Evolutionary conservation across 169 alveolate species (phyloP).

Genomic region (Plasmodium gonderi): DNA sequence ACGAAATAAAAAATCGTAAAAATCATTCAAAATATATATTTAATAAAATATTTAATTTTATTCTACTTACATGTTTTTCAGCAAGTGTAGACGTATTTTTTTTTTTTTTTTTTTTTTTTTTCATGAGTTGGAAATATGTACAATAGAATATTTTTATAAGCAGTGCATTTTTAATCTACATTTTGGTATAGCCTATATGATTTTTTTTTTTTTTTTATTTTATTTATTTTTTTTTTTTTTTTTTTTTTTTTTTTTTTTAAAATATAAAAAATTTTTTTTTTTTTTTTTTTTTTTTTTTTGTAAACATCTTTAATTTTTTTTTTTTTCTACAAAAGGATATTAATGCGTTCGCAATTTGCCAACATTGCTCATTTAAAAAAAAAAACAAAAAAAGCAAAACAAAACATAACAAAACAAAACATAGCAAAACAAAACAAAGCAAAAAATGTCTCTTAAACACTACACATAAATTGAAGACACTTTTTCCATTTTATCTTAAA

Average conservation of each 20-base stretch:
- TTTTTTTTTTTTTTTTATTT: constrained; percentile 32
- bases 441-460: constrained; percentile 12
- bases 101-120: background rate
- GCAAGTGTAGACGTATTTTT: constrained; percentile 10
- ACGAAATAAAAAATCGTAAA: background rate
- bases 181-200: constrained; percentile 14
- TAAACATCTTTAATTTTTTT: background rate
- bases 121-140: background rate
- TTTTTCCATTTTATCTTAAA: background rate
- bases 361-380: constrained; percentile 4
- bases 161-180: constrained; percentile 41
- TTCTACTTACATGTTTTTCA: constrained; percentile 11
- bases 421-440: background rate
- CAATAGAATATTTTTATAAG: constrained; percentile 25
- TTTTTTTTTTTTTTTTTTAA: background rate
- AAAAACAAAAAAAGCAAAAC: background rate
- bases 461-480: background rate
- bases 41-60: background rate
- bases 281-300: constrained; percentile 2
- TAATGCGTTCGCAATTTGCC: background rate
- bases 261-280: background rate
- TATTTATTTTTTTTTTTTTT: constrained; percentile 22
- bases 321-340: background rate
- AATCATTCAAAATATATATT: background rate
- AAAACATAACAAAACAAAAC: background rate